Evolutionary conservation across 495 filamentous ascomycete genomes (phyloP).

Genomic region (Penicillium simplicissimum): DNA sequence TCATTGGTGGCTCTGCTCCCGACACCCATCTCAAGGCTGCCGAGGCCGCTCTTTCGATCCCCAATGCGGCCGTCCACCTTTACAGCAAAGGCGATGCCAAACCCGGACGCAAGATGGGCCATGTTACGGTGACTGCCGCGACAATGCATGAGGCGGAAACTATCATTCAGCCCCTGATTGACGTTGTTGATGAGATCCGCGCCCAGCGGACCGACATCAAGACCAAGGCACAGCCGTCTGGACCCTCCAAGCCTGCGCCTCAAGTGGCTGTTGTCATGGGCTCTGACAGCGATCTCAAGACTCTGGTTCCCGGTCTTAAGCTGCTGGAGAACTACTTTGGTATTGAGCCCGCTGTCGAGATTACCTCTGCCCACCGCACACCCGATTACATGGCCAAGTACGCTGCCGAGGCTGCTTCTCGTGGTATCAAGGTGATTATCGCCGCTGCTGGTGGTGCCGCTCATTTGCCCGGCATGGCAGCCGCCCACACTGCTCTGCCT

Average conservation of each 20-base stretch:
- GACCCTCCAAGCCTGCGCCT: constrained; percentile 46
- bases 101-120: constrained; percentile 91
- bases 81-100: constrained; percentile 88
- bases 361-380: constrained; percentile 94
- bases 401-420: constrained; percentile 63
- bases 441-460: constrained; percentile 93
- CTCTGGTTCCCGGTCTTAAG: constrained; percentile 73
- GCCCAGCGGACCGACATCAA: constrained; percentile 54
- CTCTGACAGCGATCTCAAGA: constrained; percentile 87
- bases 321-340: constrained; percentile 70
- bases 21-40: constrained; percentile 71
- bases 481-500: constrained; percentile 81
- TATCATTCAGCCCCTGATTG: constrained; percentile 65
- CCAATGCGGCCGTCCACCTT: constrained; percentile 71
- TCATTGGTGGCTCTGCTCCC: constrained; percentile 74
- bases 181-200: constrained; percentile 64
- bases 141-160: constrained; percentile 72
- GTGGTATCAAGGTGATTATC: constrained; percentile 86
- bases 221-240: constrained; percentile 37
- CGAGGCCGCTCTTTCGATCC: constrained; percentile 59
- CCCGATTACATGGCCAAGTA: constrained; percentile 79
- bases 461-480: constrained; percentile 89
- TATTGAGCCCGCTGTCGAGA: constrained; percentile 74
- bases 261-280: constrained; percentile 90
- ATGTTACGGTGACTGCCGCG: constrained; percentile 74